Conservation (phyloP, 2,329 filamentous ascomycete species). For the Penicillium sp. region DNA sequence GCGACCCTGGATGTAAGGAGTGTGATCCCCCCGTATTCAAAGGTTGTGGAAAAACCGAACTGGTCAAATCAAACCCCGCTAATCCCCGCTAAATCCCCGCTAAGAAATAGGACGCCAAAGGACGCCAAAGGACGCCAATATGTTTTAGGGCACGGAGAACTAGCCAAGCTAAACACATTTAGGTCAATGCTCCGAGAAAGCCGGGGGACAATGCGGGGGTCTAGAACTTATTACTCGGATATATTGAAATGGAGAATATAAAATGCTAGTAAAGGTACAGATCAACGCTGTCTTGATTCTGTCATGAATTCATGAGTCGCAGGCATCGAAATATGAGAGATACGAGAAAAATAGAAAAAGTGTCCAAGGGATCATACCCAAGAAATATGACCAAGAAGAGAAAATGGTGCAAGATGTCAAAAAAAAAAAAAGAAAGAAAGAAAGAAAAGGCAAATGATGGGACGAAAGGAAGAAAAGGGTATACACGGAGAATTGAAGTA, state of each 20-base stretch:
- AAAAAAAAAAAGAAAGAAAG: background rate
- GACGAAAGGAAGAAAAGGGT: slow-evolving; percentile 15
- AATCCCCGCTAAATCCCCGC: background rate
- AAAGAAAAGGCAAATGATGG: background rate
- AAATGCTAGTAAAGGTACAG: background rate
- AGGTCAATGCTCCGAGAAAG: slow-evolving; percentile 7
- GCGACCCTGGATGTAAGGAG: background rate
- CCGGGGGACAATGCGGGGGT: slow-evolving; percentile 6
- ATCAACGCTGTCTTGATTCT: slow-evolving; percentile 13
- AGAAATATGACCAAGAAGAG: slow-evolving; percentile 16
- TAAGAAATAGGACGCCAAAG: background rate
- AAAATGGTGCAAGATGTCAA: slow-evolving; percentile 7
- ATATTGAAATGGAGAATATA: background rate
- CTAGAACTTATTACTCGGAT: background rate
- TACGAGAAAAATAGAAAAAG: background rate
- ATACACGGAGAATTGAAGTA: slow-evolving; percentile 26
- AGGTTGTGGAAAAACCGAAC: background rate
- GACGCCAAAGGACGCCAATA: background rate
- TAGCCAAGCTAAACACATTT: background rate
- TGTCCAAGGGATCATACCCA: slow-evolving; percentile 9
- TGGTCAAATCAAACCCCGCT: background rate
- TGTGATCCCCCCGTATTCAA: background rate
- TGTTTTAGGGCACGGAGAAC: background rate
- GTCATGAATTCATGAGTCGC: slow-evolving; percentile 14
- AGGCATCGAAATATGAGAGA: background rate